These are phyloP conservation scores for Globisporangium takayamanum DNA, from an alignment of 352 stramenopile species.

Conservation along the genomic window DNA sequence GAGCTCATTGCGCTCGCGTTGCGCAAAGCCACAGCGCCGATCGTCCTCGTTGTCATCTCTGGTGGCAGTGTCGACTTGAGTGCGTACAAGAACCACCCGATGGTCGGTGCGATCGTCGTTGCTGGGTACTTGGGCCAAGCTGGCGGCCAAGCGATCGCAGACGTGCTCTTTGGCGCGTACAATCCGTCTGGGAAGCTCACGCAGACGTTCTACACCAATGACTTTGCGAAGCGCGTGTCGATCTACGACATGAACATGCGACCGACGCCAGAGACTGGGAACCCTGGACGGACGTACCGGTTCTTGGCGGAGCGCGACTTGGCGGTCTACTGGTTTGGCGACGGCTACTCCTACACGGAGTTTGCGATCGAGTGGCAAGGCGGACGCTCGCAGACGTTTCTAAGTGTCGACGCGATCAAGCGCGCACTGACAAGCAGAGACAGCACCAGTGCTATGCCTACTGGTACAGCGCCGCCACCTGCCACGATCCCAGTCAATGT, in stretches of 20 bases:
- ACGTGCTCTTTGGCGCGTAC: slow-evolving; percentile 70
- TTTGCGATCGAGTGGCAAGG: slow-evolving; percentile 44
- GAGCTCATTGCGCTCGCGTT: slow-evolving; percentile 55
- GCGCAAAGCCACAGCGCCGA: slow-evolving; percentile 29
- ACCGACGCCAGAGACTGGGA: slow-evolving; percentile 39
- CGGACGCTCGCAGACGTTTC: slow-evolving; percentile 4
- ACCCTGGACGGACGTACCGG: slow-evolving; percentile 78
- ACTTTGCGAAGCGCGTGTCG: slow-evolving; percentile 40
- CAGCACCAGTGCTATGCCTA: slow-evolving; percentile 4
- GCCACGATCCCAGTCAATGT: slow-evolving; percentile 24
- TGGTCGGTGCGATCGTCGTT: slow-evolving; percentile 64
- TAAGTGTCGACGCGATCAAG: slow-evolving; percentile 12
- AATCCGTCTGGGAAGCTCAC: slow-evolving; percentile 63
- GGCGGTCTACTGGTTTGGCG: slow-evolving; percentile 69
- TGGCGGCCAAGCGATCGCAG: slow-evolving; percentile 56
- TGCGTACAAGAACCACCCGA: slow-evolving; percentile 44
- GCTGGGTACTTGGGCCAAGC: slow-evolving; percentile 63
- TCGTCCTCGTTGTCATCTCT: slow-evolving; percentile 78
- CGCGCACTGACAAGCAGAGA: slow-evolving; percentile 8
- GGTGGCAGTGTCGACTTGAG: slow-evolving; percentile 74
- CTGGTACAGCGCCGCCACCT: background rate
- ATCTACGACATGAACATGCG: slow-evolving; percentile 87
- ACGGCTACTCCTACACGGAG: slow-evolving; percentile 72
- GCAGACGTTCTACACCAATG: slow-evolving; percentile 64
- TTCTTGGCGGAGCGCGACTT: slow-evolving; percentile 55